Conservation (phyloP, 345 rosid species). For the Salix dunnii region DNA sequence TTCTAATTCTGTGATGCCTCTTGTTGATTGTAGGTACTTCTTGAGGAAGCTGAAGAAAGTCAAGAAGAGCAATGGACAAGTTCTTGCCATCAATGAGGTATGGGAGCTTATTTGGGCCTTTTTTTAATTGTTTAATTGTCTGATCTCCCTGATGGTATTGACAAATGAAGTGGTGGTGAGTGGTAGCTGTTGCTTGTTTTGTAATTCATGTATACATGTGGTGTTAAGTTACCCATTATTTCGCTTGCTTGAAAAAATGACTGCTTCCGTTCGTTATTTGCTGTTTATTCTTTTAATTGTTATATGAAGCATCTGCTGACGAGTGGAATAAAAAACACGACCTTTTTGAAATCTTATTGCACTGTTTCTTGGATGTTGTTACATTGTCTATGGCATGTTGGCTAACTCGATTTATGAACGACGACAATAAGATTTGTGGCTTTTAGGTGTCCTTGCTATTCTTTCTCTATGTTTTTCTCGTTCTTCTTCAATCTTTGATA, state of each 20-base stretch:
- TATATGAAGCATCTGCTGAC: neutral
- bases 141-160: neutral
- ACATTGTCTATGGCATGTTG: neutral
- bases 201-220: neutral
- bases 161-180: neutral
- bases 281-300: neutral
- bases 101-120: neutral
- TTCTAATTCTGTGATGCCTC: neutral
- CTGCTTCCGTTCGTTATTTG: neutral
- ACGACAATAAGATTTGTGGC: neutral
- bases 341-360: neutral
- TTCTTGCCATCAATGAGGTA: constrained; percentile 58
- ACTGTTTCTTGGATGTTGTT: neutral
- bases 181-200: neutral
- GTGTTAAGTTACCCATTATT: neutral
- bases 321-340: neutral
- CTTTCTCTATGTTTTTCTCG: too few relatives aligned
- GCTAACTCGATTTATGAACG: neutral
- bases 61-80: constrained; percentile 53
- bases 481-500: too few relatives aligned
- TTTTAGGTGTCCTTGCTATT: neutral
- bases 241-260: neutral
- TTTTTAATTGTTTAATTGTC: neutral
- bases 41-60: constrained; percentile 55
- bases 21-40: constrained; percentile 34